phyloP scores from a whole-genome alignment of 805 yeast species.

The Metschnikowia henanensis region DNA sequence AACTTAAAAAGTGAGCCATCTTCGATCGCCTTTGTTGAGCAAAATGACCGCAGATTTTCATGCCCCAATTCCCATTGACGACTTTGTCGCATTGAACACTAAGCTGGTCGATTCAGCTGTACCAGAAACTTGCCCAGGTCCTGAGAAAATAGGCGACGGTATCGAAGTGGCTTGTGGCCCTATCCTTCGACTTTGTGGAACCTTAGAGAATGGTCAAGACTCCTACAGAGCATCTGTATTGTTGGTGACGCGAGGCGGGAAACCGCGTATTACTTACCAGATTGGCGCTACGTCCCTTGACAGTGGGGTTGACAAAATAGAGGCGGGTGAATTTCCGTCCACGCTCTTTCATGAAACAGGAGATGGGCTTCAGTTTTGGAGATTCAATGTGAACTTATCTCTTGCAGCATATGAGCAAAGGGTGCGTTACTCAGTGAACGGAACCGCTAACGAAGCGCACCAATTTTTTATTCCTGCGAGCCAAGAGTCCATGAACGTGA shows the following conservation, averaged over 20 bases:
- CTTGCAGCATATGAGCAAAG: conserved; percentile 55
- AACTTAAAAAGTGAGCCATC: too few relatives aligned
- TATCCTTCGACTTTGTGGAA: conserved; percentile 62
- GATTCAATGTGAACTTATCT: conserved; percentile 57
- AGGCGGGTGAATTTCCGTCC: conserved; percentile 48
- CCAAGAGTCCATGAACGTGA: conserved; percentile 70
- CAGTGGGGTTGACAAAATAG: conserved; percentile 8
- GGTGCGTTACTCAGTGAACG: conserved; percentile 62
- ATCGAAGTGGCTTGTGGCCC: conserved; percentile 76
- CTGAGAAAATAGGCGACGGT: conserved; percentile 25
- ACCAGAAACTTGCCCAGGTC: conserved; percentile 32
- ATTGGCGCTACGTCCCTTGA: conserved; percentile 35
- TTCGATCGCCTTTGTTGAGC: neutral
- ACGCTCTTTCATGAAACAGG: conserved; percentile 44
- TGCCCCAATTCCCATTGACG: conserved; percentile 29
- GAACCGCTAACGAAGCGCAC: conserved; percentile 15
- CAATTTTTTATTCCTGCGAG: conserved; percentile 68
- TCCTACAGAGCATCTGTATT: conserved; percentile 70
- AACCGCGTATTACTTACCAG: conserved; percentile 34
- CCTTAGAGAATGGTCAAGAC: conserved; percentile 47
- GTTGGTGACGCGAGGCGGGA: conserved; percentile 54
- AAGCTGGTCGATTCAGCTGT: conserved; percentile 20
- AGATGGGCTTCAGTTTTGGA: conserved; percentile 56
- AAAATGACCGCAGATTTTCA: conserved; percentile 19
- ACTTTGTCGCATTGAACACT: conserved; percentile 28